These are phyloP conservation scores for Aspergillus sp. DNA, from an alignment of 2,329 filamentous ascomycete genomes.

Conservation along the genomic window DNA sequence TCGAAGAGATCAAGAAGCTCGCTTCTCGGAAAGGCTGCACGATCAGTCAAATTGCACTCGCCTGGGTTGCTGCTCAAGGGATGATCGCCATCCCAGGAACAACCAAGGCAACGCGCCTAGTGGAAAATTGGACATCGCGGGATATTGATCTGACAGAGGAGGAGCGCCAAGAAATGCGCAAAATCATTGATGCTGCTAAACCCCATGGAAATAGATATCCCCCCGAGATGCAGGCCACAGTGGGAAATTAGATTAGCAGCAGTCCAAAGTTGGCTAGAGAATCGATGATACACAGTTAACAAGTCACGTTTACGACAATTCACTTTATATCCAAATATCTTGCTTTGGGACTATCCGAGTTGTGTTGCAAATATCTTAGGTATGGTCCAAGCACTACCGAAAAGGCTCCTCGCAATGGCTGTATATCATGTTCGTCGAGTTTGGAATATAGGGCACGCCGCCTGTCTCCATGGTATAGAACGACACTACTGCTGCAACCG, in stretches of 20 bases:
- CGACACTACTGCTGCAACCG: no score
- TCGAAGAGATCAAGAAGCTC: constrained; percentile 36
- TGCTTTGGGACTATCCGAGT: no score
- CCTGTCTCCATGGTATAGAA: no score
- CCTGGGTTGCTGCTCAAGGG: constrained; percentile 35
- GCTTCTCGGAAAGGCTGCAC: constrained; percentile 28
- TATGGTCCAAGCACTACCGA: no score
- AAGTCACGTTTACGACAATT: no score
- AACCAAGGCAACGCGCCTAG: constrained; percentile 32
- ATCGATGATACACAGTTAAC: no score
- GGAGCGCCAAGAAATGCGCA: constrained; percentile 34
- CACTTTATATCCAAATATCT: no score
- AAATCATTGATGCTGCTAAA: constrained; percentile 31
- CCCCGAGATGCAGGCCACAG: neutral
- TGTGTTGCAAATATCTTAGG: no score
- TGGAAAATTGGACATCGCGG: constrained; percentile 35
- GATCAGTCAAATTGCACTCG: constrained; percentile 31
- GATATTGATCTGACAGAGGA: constrained; percentile 31
- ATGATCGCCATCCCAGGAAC: constrained; percentile 43
- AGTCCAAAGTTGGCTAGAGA: no score
- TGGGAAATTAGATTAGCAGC: neutral
- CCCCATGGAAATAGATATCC: constrained; percentile 31
- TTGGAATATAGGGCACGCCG: no score
- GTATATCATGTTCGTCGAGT: no score
- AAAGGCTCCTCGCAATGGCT: no score